Evolutionary conservation across 2,329 filamentous ascomycete species (phyloP).

Genomic region (Aspergillus puulaauensis): DNA sequence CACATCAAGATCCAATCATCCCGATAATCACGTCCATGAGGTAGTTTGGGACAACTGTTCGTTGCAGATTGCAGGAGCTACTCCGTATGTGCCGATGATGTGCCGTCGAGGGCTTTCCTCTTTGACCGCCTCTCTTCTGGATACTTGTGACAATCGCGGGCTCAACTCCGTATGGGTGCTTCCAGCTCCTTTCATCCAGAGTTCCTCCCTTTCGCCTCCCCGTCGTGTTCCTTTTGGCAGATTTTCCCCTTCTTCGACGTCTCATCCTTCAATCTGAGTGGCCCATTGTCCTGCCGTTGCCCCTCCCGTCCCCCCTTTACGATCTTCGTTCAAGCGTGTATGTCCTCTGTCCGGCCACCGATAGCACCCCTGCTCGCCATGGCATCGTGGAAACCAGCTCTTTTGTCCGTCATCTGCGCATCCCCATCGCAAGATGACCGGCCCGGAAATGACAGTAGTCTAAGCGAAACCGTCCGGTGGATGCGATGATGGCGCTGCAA

Average conservation of each 20-base stretch:
- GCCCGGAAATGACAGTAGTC: constrained; percentile 26
- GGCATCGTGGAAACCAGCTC: constrained; percentile 14
- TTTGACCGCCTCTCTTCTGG: constrained; percentile 22
- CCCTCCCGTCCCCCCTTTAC: constrained; percentile 19
- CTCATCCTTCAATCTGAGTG: constrained; percentile 17
- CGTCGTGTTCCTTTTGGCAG: constrained; percentile 15
- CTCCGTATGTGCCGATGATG: constrained; percentile 15
- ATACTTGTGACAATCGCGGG: constrained; percentile 5
- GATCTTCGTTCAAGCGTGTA: constrained; percentile 18
- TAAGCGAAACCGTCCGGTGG: constrained; percentile 20
- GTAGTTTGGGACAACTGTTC: constrained; percentile 13
- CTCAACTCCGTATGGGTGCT: constrained; percentile 9
- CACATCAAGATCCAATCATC: constrained; percentile 10
- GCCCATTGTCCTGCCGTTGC: constrained; percentile 18
- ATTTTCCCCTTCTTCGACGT: constrained; percentile 13
- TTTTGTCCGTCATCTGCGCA: constrained; percentile 17
- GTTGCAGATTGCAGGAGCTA: constrained; percentile 15
- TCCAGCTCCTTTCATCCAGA: constrained; percentile 8
- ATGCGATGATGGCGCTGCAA: constrained; percentile 20
- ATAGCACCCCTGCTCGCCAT: constrained; percentile 25
- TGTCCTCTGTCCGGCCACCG: constrained; percentile 19
- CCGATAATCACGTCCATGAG: constrained; percentile 16
- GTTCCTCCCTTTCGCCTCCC: constrained; percentile 7
- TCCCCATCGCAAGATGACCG: constrained; percentile 19
- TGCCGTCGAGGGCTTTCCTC: constrained; percentile 10